Base-by-base conservation (phyloP, 2,329 filamentous ascomycete genomes). In the Aspergillus phoenicis region DNA sequence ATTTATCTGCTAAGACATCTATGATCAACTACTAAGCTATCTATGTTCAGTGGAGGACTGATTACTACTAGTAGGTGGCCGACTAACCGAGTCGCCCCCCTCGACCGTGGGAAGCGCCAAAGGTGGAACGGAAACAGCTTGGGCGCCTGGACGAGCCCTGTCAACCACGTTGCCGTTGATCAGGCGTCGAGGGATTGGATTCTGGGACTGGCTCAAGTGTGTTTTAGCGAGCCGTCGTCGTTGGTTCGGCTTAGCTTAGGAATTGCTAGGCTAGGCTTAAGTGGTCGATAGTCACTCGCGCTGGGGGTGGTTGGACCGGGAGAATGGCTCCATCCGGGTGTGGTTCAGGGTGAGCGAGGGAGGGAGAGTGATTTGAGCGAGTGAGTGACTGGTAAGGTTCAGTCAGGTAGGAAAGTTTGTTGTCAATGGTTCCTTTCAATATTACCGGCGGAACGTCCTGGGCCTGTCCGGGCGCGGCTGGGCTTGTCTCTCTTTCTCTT, bases 111-210 rank as follows among this genome's bases (percentile, higher is more conserved):
- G 60, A 60, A 60, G 57, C 39, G 54, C 53, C 51, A 39, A 58
- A 52, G 54, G 57, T 58, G 60, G 62, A 52, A 49, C 28, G 43
- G 39, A 60, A 48, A 39, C 28, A 52, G 47, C 53, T 53, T 63
- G 64, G 58, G 51, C 59, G 54, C 59, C 57, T 60, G 52, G 56
- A 56, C 36, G 57, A 64, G 60, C 67, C 67, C 66, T 68, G 67
- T 69, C 67, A 69, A 69, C 66, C 67, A 69, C 67, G 67, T 69
- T 68, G 65, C 58, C 52, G 65, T 62, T 60, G 66, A 66, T 68
- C 62, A 62, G 60, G 59, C 53, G 52, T 55, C 26, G 36, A 43
- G n/a, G 41, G 28, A 30, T 30, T 30, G 28, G 45, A 48, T n/a
- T 51, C 47, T 45, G 33, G 52, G 45, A 41, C 36, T 58, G 38